These are phyloP conservation scores for Athelia psychrophila DNA, from an alignment of 1,284 basidiomycete species.

Conservation along the genomic window DNA sequence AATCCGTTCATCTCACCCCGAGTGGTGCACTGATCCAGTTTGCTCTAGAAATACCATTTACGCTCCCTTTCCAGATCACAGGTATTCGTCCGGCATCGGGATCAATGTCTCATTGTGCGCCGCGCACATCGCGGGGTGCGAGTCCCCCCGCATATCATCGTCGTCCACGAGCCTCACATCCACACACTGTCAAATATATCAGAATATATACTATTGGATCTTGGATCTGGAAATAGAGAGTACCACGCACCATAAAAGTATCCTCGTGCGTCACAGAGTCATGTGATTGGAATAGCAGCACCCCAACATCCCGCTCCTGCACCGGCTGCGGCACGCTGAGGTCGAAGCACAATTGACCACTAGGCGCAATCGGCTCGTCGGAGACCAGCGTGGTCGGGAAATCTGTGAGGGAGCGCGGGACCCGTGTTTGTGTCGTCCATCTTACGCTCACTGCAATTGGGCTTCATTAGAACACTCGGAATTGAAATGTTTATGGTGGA, in stretches of 20 bases:
- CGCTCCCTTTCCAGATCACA: too few relatives aligned
- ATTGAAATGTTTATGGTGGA: too few relatives aligned
- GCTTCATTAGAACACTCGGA: too few relatives aligned
- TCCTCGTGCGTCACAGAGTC: background rate
- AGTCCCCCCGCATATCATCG: background rate
- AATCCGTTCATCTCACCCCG: too few relatives aligned
- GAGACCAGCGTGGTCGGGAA: background rate
- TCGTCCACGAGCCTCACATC: slow-evolving; percentile 3
- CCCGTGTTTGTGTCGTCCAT: slow-evolving; percentile 1
- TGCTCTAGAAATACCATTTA: too few relatives aligned
- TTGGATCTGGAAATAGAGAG: too few relatives aligned
- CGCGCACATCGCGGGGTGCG: slow-evolving; percentile 3
- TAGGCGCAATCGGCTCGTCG: slow-evolving; percentile 4
- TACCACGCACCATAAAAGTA: background rate
- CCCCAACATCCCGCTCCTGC: background rate
- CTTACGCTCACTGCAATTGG: slow-evolving; percentile 1
- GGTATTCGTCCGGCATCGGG: slow-evolving; percentile 3
- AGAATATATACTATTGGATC: too few relatives aligned
- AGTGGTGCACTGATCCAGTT: too few relatives aligned
- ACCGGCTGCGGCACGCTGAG: background rate
- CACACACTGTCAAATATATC: slow-evolving; percentile 1
- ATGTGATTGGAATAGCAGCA: slow-evolving; percentile 1
- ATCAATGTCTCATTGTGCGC: slow-evolving; percentile 4
- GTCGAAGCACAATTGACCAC: slow-evolving; percentile 4
- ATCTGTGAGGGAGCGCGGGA: slow-evolving; percentile 1